Conservation (phyloP, 1,284 basidiomycete species). For the Ceratobasidium sp. region DNA sequence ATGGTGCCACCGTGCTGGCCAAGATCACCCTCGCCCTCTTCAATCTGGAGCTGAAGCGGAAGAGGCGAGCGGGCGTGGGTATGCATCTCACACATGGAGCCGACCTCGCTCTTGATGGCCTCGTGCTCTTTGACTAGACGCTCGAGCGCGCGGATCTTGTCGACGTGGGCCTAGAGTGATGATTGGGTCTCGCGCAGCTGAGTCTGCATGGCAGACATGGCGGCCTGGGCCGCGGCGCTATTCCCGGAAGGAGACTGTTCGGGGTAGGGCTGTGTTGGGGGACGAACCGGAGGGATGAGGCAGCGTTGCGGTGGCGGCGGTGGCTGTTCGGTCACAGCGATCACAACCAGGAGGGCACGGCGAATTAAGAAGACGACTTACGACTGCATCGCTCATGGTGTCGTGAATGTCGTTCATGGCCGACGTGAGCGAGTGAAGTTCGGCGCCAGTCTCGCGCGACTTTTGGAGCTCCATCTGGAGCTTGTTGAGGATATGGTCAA, state of each 20-base stretch:
- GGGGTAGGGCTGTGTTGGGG: constrained; percentile 53
- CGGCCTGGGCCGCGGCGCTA: constrained; percentile 57
- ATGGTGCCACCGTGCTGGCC: constrained; percentile 24
- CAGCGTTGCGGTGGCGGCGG: constrained; percentile 65
- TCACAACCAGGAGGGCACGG: background rate
- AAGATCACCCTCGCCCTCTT: constrained; percentile 53
- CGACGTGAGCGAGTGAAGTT: constrained; percentile 84
- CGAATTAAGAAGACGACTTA: constrained; percentile 52
- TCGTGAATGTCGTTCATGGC: constrained; percentile 94
- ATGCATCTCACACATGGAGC: constrained; percentile 77
- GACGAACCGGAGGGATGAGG: constrained; percentile 74
- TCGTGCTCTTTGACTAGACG: constrained; percentile 85
- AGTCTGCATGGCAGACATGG: constrained; percentile 77
- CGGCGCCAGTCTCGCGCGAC: constrained; percentile 92
- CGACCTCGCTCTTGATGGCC: constrained; percentile 84
- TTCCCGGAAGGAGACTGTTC: constrained; percentile 25
- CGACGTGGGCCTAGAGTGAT: constrained; percentile 83
- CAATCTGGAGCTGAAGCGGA: constrained; percentile 78
- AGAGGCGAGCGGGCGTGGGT: constrained; percentile 66
- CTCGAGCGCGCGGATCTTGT: constrained; percentile 84
- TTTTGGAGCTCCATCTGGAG: constrained; percentile 92
- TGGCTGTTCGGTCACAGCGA: constrained; percentile 24
- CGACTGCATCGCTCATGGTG: constrained; percentile 81
- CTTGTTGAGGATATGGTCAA: constrained; percentile 84
- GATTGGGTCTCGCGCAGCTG: constrained; percentile 90